Evolutionary conservation across 495 filamentous ascomycete species (phyloP).

Genomic region (Mytilinidion resinicola): DNA sequence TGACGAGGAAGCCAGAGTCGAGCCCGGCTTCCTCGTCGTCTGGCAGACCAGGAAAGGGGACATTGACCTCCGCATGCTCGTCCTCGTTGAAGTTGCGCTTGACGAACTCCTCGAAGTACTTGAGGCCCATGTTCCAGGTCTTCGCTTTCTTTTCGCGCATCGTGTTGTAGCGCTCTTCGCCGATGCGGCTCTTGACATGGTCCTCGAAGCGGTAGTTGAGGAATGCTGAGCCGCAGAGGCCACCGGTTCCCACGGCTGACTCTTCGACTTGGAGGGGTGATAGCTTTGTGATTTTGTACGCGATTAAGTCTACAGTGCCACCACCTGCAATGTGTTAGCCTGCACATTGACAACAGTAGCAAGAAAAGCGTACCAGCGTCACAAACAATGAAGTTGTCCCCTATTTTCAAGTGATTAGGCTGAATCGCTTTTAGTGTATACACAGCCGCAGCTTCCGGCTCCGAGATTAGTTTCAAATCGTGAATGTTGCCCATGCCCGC

Average conservation of each 20-base stretch:
- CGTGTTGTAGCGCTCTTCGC: slow-evolving; percentile 34
- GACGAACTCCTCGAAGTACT: slow-evolving; percentile 62
- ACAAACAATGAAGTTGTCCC: slow-evolving; percentile 39
- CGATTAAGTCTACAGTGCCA: slow-evolving; percentile 39
- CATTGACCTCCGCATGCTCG: slow-evolving; percentile 60
- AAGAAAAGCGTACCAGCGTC: slow-evolving; percentile 28
- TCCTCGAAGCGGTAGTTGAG: slow-evolving; percentile 43
- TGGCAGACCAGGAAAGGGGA: slow-evolving; percentile 66
- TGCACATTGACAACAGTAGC: not conserved
- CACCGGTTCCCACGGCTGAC: slow-evolving; percentile 43
- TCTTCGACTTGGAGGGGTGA: slow-evolving; percentile 28
- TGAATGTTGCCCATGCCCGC: slow-evolving; percentile 48
- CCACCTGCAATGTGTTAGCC: slow-evolving; percentile 29
- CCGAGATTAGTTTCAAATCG: slow-evolving; percentile 48
- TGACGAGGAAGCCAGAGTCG: slow-evolving; percentile 39
- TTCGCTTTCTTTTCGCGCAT: slow-evolving; percentile 43
- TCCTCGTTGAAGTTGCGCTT: slow-evolving; percentile 65
- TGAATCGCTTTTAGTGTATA: slow-evolving; percentile 44
- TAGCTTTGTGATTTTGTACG: slow-evolving; percentile 40
- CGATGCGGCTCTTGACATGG: slow-evolving; percentile 38
- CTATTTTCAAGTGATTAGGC: slow-evolving; percentile 33
- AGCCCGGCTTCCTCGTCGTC: slow-evolving; percentile 49
- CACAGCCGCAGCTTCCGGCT: slow-evolving; percentile 57
- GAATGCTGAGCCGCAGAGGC: slow-evolving; percentile 45
- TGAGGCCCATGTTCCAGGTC: slow-evolving; percentile 70